Conservation (phyloP, 2,329 filamentous ascomycete genomes). For the Aspergillus jensenii region DNA sequence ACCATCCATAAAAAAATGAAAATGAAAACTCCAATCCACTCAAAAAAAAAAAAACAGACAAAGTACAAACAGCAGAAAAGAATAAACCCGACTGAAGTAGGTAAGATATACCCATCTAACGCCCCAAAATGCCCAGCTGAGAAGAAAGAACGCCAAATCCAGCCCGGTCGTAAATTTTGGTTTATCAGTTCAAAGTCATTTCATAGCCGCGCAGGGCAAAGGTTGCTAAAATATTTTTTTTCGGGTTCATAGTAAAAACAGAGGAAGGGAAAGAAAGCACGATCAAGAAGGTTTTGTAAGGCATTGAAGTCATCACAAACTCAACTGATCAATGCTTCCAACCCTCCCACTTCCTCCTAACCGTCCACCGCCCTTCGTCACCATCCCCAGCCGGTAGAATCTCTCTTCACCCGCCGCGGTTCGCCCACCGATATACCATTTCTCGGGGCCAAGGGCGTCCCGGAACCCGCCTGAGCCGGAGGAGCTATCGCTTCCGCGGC, state of each 20-base stretch:
- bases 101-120: not conserved
- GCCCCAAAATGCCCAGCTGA: not conserved
- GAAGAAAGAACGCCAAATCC: not conserved
- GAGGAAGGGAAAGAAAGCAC: not conserved
- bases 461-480: constrained; percentile 49
- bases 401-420: constrained; percentile 49
- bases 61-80: not conserved
- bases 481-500: constrained; percentile 49
- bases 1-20: not conserved
- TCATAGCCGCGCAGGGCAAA: not conserved
- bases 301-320: constrained; percentile 36
- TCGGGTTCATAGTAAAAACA: not conserved
- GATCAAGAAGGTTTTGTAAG: not conserved
- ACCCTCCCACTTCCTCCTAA: constrained; percentile 43
- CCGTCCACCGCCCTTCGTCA: constrained; percentile 45
- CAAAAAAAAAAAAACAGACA: not conserved
- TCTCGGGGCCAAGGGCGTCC: constrained; percentile 48
- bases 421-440: constrained; percentile 53
- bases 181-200: not conserved
- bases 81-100: not conserved
- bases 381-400: constrained; percentile 50
- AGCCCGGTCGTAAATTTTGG: not conserved
- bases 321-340: constrained; percentile 51
- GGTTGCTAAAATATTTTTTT: no score
- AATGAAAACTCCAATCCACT: not conserved